Percentiles rank a stretch among this genome's conserved stretches.
These are phyloP conservation scores for Mortierella sp. DNA, from an alignment of 371 early-diverging fungal species.

Conservation along the genomic window DNA sequence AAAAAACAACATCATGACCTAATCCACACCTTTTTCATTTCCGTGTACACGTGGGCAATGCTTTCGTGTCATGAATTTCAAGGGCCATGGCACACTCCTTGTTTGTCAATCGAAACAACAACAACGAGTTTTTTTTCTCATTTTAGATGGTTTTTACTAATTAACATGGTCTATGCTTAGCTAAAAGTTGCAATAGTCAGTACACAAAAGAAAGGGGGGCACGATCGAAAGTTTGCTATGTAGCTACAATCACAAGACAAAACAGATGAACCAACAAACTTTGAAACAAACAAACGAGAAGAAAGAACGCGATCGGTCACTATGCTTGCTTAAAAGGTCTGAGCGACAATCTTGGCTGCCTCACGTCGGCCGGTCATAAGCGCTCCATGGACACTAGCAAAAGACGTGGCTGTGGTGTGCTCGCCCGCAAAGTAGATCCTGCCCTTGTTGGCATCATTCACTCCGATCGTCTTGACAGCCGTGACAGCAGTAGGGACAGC, in stretches of 20 bases:
- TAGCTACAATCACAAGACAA: too few relatives aligned
- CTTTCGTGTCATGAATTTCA: too few relatives aligned
- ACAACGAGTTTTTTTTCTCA: too few relatives aligned
- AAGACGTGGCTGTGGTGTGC: constrained; percentile 51
- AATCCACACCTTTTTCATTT: background rate
- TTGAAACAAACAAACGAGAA: background rate
- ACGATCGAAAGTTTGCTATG: too few relatives aligned
- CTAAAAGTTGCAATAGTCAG: too few relatives aligned
- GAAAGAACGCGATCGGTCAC: background rate
- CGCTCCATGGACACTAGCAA: constrained; percentile 57
- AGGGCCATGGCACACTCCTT: too few relatives aligned
- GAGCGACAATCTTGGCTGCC: constrained; percentile 45
- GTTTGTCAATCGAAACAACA: background rate
- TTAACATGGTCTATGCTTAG: too few relatives aligned
- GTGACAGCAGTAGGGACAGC: background rate
- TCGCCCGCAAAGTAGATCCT: constrained; percentile 55
- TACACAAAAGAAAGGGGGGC: too few relatives aligned
- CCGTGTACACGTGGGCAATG: background rate
- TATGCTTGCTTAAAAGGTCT: constrained; percentile 11
- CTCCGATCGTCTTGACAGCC: constrained; percentile 22
- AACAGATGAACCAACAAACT: background rate
- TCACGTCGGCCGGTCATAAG: constrained; percentile 51
- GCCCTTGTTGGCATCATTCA: constrained; percentile 26
- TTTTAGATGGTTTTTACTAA: too few relatives aligned
- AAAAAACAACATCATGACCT: background rate